Conservation (phyloP, 2,329 filamentous ascomycete species). For the Paraphoma chrysanthemicola region DNA sequence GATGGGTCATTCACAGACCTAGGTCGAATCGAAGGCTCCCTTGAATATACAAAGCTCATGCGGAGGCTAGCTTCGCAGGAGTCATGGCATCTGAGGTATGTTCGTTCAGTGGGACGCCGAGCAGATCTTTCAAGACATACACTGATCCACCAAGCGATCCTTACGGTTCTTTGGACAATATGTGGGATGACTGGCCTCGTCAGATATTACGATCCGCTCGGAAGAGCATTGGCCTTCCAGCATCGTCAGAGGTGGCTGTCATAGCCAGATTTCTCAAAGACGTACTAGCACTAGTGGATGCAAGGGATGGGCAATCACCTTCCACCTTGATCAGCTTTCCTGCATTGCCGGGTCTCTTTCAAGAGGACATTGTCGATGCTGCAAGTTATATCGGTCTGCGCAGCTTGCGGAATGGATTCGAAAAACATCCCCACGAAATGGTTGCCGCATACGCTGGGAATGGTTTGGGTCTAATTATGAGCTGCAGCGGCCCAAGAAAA, state of each 20-base stretch:
- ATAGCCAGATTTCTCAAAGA: constrained; percentile 2
- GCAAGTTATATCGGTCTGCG: constrained; percentile 3
- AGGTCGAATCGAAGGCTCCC: not conserved
- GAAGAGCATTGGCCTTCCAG: constrained; percentile 4
- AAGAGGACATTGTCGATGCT: constrained; percentile 11
- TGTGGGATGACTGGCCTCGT: constrained; percentile 10
- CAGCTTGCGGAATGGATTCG: constrained; percentile 3
- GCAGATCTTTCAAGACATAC: too few relatives aligned
- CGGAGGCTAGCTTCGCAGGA: not conserved
- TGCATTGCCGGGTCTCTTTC: constrained; percentile 3
- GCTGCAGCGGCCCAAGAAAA: constrained; percentile 1
- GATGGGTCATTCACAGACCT: not conserved
- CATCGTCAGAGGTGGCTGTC: constrained; percentile 10
- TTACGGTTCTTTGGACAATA: constrained; percentile 9
- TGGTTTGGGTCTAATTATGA: constrained; percentile 12
- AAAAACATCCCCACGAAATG: constrained; percentile 6
- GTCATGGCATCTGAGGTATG: not conserved
- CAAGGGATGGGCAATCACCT: not conserved
- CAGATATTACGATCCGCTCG: constrained; percentile 5
- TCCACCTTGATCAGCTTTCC: constrained; percentile 12
- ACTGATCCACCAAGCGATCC: not conserved
- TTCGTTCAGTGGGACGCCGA: not conserved
- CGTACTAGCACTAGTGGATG: constrained; percentile 1
- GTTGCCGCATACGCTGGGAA: constrained; percentile 13
- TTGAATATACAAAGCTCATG: not conserved